These are phyloP conservation scores for Fennellomyces sp. DNA, from an alignment of 371 early-diverging fungal genomes.

Conservation along the genomic window DNA sequence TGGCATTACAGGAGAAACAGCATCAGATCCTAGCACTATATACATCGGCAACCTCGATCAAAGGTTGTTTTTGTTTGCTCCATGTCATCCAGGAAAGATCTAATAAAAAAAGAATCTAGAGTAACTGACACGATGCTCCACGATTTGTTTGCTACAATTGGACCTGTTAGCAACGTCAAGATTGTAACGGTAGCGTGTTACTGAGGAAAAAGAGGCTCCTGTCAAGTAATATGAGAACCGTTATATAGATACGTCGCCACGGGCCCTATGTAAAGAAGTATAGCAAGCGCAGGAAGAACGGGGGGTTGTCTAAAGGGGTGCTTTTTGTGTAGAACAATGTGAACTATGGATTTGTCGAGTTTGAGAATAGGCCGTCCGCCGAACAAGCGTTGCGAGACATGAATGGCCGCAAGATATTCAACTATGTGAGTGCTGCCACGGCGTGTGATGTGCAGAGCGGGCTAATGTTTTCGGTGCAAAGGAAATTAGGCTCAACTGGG, in stretches of 20 bases:
- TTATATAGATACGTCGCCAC: constrained; percentile 37
- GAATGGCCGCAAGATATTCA: constrained; percentile 76
- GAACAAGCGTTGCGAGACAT: constrained; percentile 74
- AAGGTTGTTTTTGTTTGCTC: constrained; percentile 31
- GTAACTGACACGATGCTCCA: constrained; percentile 79
- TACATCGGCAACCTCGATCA: constrained; percentile 92
- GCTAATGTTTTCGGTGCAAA: constrained; percentile 60
- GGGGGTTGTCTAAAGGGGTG: not conserved
- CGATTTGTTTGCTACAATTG: constrained; percentile 76
- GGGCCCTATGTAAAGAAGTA: constrained; percentile 44
- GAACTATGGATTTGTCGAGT: constrained; percentile 92
- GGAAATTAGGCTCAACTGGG: constrained; percentile 58
- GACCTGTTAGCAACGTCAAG: constrained; percentile 76
- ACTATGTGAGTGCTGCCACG: constrained; percentile 39
- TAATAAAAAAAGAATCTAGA: constrained; percentile 64
- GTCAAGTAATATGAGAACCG: not conserved
- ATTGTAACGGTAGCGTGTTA: constrained; percentile 79
- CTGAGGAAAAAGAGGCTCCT: constrained; percentile 60
- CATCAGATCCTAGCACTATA: constrained; percentile 31
- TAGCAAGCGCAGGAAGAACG: not conserved
- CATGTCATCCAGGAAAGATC: not conserved
- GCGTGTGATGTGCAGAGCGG: constrained; percentile 49
- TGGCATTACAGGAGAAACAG: not conserved
- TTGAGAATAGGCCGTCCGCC: constrained; percentile 71
- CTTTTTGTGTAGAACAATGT: constrained; percentile 31